Evolutionary conservation across 176 grass and related monocot genomes (phyloP), one percentile per base, ranked within the genome.

Genomic region (Ensete ventricosum): DNA sequence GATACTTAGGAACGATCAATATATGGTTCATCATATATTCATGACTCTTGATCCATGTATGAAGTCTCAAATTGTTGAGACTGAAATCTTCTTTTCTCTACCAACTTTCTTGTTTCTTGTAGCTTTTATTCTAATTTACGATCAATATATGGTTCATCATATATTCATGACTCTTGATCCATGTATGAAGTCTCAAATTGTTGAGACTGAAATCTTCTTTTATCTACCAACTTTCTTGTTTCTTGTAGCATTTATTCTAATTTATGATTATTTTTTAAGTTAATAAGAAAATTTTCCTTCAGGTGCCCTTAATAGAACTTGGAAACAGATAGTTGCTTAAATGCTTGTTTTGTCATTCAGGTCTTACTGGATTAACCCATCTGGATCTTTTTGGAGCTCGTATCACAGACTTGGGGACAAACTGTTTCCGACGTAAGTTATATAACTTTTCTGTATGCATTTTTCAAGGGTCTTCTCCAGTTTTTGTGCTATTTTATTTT

Each of bases 321-420:
- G 22, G 9, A 43, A 34, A 9, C 10, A n/a, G 14, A 29, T 11
- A 11, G 55, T 9, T 74, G 10, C 72, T n/a, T 74, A 34, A 16
- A 58, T 51, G 27, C 9, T 48, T 49, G 43, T 13, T 54, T 48
- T 72, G 27, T 78, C 77, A 63, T 82, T 50, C 87, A 99, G 96
- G 71, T 88, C 88, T 99, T 76, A 95, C 84, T 83, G 88, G 91
- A 74, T 82, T 99, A 69, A 99, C 86, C 49, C 88, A 95, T 83
- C 88, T 99, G 54, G 96, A 99, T 82, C 84, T 99, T 11, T 99
- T 99, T 78, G 96, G 90, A 78, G 91, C 96, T 85, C 88, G 67
- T 2, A 85, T 99, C 80, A 95, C 88, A 70, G 96, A 99, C 81
- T 67, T 82, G 69, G 96, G 91, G 17, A 89, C 86, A 22, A 91